These are phyloP conservation scores for Pyricularia pennisetigena DNA, from an alignment of 2,329 filamentous ascomycete species.

Conservation along the genomic window DNA sequence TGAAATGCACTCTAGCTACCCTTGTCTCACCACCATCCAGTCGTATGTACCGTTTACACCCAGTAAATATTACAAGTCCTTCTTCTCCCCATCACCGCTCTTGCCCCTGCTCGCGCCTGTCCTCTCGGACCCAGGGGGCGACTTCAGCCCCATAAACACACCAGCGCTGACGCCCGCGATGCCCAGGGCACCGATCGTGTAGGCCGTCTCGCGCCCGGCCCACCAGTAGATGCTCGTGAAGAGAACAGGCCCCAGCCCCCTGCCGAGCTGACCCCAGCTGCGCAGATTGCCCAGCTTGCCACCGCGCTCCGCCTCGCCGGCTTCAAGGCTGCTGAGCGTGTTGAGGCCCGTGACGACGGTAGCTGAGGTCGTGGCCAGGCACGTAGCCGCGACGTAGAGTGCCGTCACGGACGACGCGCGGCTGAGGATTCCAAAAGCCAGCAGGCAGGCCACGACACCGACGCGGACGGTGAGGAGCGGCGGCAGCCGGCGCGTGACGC, in stretches of 20 bases:
- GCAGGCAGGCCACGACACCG: slow-evolving; percentile 67
- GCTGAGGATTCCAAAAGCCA: slow-evolving; percentile 72
- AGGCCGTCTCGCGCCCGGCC: slow-evolving; percentile 82
- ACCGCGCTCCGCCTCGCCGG: slow-evolving; percentile 68
- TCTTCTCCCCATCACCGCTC: slow-evolving; percentile 7
- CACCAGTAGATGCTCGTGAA: slow-evolving; percentile 99
- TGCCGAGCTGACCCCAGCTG: slow-evolving; percentile 74
- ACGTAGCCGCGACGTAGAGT: slow-evolving; percentile 73
- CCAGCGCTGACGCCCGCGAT: slow-evolving; percentile 65
- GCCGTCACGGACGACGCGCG: slow-evolving; percentile 55
- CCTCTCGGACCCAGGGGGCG: slow-evolving; percentile 35
- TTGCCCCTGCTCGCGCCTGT: slow-evolving; percentile 5
- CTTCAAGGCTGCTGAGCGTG: slow-evolving; percentile 84
- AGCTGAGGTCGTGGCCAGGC: slow-evolving; percentile 81
- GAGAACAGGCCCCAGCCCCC: slow-evolving; percentile 75
- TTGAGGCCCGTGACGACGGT: slow-evolving; percentile 94
- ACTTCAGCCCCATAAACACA: slow-evolving; percentile 63
- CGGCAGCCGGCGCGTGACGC: slow-evolving; percentile 76
- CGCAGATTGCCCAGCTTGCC: slow-evolving; percentile 78
- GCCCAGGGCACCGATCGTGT: slow-evolving; percentile 67
- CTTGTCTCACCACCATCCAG: neutral
- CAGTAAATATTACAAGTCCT: slow-evolving; percentile 4
- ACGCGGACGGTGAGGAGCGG: slow-evolving; percentile 71
- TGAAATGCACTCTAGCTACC: neutral
- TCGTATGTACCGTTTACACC: neutral